A percentile compares a stretch with the other conserved stretches of the same genome.
These are phyloP conservation scores for Ogataea hybrid DNA, from an alignment of 1,139 yeast species.

Conservation along the genomic window DNA sequence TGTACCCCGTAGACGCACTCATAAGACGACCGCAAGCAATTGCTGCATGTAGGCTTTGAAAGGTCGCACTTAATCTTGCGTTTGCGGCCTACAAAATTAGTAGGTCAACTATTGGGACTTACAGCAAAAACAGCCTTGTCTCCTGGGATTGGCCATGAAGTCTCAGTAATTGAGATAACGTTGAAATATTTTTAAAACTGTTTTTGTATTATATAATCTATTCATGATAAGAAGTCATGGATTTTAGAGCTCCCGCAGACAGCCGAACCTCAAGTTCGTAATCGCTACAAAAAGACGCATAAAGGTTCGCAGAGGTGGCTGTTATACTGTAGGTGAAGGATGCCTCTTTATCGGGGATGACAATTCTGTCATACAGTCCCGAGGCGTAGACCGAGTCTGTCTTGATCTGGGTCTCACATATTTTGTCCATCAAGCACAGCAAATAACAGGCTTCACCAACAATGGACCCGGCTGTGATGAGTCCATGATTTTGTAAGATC, in stretches of 20 bases:
- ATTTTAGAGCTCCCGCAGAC: too few species aligned
- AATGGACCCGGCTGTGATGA: not conserved
- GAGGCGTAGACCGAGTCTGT: too few species aligned
- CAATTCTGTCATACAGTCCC: too few species aligned
- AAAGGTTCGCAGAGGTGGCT: too few species aligned
- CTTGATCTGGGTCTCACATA: not conserved
- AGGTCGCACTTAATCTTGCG: slow-evolving; percentile 46
- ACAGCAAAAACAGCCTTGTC: not conserved
- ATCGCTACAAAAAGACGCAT: too few species aligned
- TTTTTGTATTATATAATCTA: too few species aligned
- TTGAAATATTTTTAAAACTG: too few species aligned
- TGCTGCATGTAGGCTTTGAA: slow-evolving; percentile 33
- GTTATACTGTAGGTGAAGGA: too few species aligned
- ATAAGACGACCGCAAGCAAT: slow-evolving; percentile 34
- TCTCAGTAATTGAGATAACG: too few species aligned
- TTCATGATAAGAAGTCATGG: too few species aligned
- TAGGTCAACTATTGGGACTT: not conserved
- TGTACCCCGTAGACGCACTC: slow-evolving; percentile 31
- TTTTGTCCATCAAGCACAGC: not conserved
- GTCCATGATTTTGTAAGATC: not conserved
- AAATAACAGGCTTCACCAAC: not conserved
- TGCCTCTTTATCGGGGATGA: too few species aligned
- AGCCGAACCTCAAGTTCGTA: too few species aligned
- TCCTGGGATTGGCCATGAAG: not conserved
- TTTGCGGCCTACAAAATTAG: slow-evolving; percentile 26